Conservation (phyloP, 1,284 basidiomycete species). For the Ceratobasidium sp. region DNA sequence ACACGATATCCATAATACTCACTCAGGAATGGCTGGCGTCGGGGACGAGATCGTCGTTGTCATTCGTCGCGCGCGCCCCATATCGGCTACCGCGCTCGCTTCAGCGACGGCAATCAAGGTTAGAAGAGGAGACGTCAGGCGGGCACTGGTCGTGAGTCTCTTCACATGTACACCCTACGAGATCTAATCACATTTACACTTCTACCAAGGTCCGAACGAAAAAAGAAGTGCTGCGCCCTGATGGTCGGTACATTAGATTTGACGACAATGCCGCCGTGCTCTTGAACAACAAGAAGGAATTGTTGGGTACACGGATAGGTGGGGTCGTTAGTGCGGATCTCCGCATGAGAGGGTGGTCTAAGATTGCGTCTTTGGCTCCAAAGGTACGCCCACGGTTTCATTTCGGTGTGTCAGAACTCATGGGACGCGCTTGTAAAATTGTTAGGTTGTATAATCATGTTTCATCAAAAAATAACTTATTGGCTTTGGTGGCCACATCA, state of each 20-base stretch:
- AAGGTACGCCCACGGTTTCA: constrained; percentile 73
- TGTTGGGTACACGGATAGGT: constrained; percentile 94
- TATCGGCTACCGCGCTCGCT: constrained; percentile 64
- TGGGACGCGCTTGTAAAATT: too few relatives aligned
- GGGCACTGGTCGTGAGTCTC: constrained; percentile 82
- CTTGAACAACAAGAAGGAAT: constrained; percentile 96
- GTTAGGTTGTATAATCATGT: constrained; percentile 29
- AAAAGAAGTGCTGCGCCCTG: constrained; percentile 85
- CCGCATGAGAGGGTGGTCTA: constrained; percentile 93
- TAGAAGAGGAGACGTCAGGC: constrained; percentile 91
- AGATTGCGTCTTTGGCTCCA: constrained; percentile 92
- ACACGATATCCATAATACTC: constrained; percentile 30
- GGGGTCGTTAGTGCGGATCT: constrained; percentile 94
- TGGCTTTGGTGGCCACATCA: background rate
- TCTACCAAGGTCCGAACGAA: constrained; percentile 74
- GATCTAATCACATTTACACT: background rate
- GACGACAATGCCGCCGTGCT: constrained; percentile 98
- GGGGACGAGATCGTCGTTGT: constrained; percentile 99
- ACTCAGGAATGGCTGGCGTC: constrained; percentile 68
- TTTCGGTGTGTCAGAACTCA: background rate
- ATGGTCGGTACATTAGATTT: constrained; percentile 89
- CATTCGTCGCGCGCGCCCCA: constrained; percentile 90
- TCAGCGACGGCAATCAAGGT: constrained; percentile 80
- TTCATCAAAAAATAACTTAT: background rate
- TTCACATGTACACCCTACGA: background rate